These are phyloP conservation scores for Immersiporthe knoxdaviesiana DNA, from an alignment of 2,329 filamentous ascomycete genomes.

Conservation along the genomic window DNA sequence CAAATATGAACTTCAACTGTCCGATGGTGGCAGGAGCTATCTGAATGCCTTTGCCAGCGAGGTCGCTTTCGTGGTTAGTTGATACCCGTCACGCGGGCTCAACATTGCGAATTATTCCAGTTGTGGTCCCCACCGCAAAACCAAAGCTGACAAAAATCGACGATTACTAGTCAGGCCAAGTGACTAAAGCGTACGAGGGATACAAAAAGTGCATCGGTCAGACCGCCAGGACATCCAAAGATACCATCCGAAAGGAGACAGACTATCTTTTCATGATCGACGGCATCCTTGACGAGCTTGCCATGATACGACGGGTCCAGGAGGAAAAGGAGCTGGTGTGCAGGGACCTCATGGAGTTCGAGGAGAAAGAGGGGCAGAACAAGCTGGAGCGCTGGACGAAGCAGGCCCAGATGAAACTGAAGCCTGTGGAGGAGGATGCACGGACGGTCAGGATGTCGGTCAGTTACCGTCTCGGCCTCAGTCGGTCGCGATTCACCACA, in stretches of 20 bases:
- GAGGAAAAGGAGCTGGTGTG: not conserved
- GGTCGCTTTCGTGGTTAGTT: not conserved
- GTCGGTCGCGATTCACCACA: not conserved
- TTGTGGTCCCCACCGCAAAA: not conserved
- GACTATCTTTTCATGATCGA: not conserved
- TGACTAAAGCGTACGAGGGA: not conserved
- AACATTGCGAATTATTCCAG: not conserved
- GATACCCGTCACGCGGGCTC: not conserved
- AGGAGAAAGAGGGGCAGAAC: not conserved
- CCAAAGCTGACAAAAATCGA: not conserved
- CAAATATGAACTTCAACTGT: not conserved
- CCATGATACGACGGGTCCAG: constrained; percentile 8
- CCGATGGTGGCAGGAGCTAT: constrained; percentile 1
- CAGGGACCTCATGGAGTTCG: not conserved
- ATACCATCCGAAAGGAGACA: not conserved
- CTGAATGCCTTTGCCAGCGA: constrained; percentile 8
- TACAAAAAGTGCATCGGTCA: not conserved
- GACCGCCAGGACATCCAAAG: not conserved
- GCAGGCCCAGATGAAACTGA: constrained; percentile 1
- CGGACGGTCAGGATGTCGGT: constrained; percentile 3
- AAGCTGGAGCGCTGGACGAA: not conserved
- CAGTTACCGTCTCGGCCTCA: not conserved
- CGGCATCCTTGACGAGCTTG: constrained; percentile 1
- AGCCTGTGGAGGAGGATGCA: constrained; percentile 1
- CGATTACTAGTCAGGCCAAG: not conserved